Percentiles rank a stretch among this genome's conserved stretches.
phyloP scores from a whole-genome alignment of 345 rosid species.

The Eucalyptus curtisii region DNA sequence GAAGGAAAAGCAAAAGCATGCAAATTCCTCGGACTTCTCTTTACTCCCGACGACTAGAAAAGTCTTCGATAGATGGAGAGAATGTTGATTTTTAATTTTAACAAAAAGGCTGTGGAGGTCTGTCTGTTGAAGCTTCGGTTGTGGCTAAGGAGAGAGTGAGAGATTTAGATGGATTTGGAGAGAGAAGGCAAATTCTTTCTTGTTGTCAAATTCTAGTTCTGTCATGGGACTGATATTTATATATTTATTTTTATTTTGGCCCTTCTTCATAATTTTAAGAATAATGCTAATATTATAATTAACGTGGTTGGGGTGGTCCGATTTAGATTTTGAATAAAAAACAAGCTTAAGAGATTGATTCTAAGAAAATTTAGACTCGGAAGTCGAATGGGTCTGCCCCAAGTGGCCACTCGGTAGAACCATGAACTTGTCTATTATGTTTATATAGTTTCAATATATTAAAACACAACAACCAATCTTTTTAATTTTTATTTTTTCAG shows the following conservation, averaged over 20 bases:
- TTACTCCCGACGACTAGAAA: neutral
- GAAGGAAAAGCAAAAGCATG: neutral
- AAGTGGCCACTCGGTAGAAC: accelerated
- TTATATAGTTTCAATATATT: neutral
- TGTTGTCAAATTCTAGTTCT: neutral
- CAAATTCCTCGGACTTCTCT: neutral
- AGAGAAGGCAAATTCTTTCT: neutral
- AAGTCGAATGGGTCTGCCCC: neutral
- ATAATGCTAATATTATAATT: too few relatives aligned
- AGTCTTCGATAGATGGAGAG: neutral
- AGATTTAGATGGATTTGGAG: neutral
- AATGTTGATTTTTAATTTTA: neutral
- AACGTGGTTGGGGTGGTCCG: accelerated
- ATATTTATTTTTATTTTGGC: neutral
- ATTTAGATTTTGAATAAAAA: neutral
- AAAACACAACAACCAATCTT: neutral
- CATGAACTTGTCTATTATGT: neutral
- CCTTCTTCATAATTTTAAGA: neutral
- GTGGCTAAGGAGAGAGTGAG: neutral
- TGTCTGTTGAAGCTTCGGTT: neutral
- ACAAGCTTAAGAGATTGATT: neutral
- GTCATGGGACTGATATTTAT: neutral
- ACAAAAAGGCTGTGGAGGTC: neutral
- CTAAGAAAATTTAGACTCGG: neutral
- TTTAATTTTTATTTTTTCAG: neutral